Evolutionary conservation across 345 rosid species (phyloP).

Genomic region (Gossypium raimondii): DNA sequence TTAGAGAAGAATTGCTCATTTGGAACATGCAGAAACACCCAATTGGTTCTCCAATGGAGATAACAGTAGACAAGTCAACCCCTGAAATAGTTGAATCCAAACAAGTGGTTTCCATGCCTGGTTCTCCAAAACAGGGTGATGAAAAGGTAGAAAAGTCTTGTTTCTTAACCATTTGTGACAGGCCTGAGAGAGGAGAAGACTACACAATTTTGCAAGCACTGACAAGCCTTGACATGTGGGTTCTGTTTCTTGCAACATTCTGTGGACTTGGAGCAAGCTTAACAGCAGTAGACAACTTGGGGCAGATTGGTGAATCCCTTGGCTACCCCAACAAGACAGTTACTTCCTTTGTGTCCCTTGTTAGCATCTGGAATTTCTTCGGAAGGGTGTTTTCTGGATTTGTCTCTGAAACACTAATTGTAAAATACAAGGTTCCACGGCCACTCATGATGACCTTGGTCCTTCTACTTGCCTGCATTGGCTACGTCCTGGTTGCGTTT

Average conservation of each 20-base stretch:
- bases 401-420: constrained; percentile 58
- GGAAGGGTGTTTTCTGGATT: constrained; percentile 84
- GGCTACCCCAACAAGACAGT: constrained; percentile 62
- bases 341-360: constrained; percentile 64
- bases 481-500: constrained; percentile 71
- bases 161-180: constrained; percentile 43
- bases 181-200: constrained; percentile 78
- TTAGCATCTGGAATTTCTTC: constrained; percentile 86
- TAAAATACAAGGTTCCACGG: constrained; percentile 56
- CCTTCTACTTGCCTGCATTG: constrained; percentile 52
- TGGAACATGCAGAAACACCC: constrained; percentile 53
- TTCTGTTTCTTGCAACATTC: constrained; percentile 53
- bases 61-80: constrained; percentile 24
- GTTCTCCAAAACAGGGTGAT: constrained; percentile 2
- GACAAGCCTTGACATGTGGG: constrained; percentile 65
- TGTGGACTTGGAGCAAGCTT: constrained; percentile 78
- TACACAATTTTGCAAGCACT: constrained; percentile 86
- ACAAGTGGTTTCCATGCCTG: background rate
- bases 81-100: constrained; percentile 22
- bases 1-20: constrained; percentile 52
- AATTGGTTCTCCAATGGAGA: constrained; percentile 20
- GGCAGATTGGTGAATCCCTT: constrained; percentile 86
- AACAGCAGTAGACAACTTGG: constrained; percentile 81
- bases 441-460: constrained; percentile 73
- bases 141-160: constrained; percentile 36